Base-by-base conservation (phyloP, 2,329 filamentous ascomycete species). In the Alternaria sp. region DNA sequence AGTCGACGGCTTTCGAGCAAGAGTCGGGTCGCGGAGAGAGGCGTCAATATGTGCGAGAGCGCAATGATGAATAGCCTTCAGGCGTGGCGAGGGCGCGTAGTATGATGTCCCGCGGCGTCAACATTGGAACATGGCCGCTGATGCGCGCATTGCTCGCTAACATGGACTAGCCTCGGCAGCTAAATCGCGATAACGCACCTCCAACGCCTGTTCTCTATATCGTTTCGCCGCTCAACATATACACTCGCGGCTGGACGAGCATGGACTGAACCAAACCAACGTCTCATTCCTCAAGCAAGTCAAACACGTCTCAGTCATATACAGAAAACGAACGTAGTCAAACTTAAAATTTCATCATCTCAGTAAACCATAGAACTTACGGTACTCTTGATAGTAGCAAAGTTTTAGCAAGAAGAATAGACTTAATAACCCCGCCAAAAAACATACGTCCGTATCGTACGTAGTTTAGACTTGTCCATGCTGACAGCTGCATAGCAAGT, bases 81-180 rank as follows among this genome's bases (percentile, higher is more conserved):
- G 52, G 48, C 34, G 57, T 51, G 52, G 41, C 22, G 56, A 39
- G 26, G 28, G 49, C 41, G 36, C 38, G 48, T 48, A 47, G 47
- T 53, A 18, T 14, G 47, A 36, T 34, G 12, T 26, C 44, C 34
- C 38, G 41, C 59, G 51, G 42, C 43, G 65, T 68, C 62, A 67
- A 66, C 53, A 43, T 54, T 57, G 41, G 39, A 16, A 36, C 42
- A 51, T 34, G 47, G 60, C 44, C 30, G 48, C 22, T 61, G 56
- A 71, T 65, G 63, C 49, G 46, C 39, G 52, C 63, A 64, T 62
- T 30, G 48, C 55, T 67, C 63, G 67, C 57, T 61, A 54, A 36
- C 12, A 58, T 57, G 47, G 46, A 57, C 54, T 44, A 53, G 51
- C 63, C 65, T 64, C 63, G 65, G 65, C 54, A 53, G 53, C 51